Base-by-base conservation (phyloP, 2,329 filamentous ascomycete species). In the Sporothrix variecibatus region DNA sequence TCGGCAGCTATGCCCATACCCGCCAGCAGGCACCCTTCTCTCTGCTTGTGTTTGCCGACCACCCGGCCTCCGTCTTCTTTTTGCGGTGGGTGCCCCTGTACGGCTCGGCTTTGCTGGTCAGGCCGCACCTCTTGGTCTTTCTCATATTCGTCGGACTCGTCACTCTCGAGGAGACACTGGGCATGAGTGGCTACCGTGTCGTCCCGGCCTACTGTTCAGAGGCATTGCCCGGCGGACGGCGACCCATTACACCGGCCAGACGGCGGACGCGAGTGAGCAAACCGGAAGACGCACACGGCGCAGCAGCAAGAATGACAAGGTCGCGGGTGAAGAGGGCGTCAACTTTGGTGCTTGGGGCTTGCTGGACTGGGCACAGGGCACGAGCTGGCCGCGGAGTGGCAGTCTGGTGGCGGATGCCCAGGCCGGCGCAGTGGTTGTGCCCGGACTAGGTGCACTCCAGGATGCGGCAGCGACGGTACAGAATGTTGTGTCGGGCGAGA, bases 41-140 rank as follows among this genome's bases (percentile, higher is more conserved):
- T 34, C 85, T 94, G 31, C 84, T 87, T 60, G 85, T 91, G 9
- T 88, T 90, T 75, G 89, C 92, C 74, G 91, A 94, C 80, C 91
- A 94, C 79, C 92, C 92, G 0, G 76, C 89, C 0, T 87, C 90
- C 1, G 87, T 92, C 67, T 82, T 94, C 7, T 81, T 93, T 1
- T 85, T 88, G 75, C 88, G 88, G 67, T 89, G 92, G 79, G 74
- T 92, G 1, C 92, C 92, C 0, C 81, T 90, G 7, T 92, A 92
- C 79, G 81, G 93, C 0, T 90, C 92, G 0, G 87, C 91, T 1
- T 82, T 90, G 26, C 77, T 87, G n/a, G 85, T 93, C 56, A 89
- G 90, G 9, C 90, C 91, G 49, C 92, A 94, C 80, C 85, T 94
- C 3, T 84, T 94, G n/a, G 93, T 91, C 0, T 94, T 91, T 82